Evolutionary conservation across 768 basidiomycete species (phyloP).

Genomic region (Suillus ampliporus): DNA sequence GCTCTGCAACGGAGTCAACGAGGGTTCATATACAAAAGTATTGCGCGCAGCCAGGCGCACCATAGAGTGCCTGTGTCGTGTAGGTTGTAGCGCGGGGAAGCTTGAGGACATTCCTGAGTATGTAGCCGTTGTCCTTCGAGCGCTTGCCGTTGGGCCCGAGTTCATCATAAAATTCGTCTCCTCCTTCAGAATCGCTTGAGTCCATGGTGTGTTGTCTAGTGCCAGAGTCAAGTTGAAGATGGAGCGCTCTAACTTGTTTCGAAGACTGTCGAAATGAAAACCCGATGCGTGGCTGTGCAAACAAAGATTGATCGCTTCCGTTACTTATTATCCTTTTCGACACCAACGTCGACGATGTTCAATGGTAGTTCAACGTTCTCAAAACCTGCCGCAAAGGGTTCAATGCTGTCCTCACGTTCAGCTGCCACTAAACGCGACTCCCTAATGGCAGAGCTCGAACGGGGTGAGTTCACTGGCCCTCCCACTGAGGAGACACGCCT

Average conservation of each 20-base stretch:
- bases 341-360: neutral
- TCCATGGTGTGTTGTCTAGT: slow-evolving; percentile 14
- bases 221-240: neutral
- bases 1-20: slow-evolving; percentile 49
- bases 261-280: neutral
- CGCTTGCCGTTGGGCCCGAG: slow-evolving; percentile 7
- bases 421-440: slow-evolving; percentile 65
- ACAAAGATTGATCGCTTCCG: slow-evolving; percentile 1
- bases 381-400: neutral
- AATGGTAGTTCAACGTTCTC: slow-evolving; percentile 6
- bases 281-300: slow-evolving; percentile 1
- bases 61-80: slow-evolving; percentile 64
- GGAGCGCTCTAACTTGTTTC: neutral
- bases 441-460: slow-evolving; percentile 68
- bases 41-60: slow-evolving; percentile 35
- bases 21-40: neutral
- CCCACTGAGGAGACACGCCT: neutral
- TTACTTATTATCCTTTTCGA: neutral
- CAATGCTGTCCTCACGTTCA: slow-evolving; percentile 27
- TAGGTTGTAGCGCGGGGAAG: slow-evolving; percentile 66
- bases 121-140: slow-evolving; percentile 25
- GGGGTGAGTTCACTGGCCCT: slow-evolving; percentile 45
- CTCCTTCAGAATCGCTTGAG: slow-evolving; percentile 28
- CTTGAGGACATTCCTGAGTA: slow-evolving; percentile 53
- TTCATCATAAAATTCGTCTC: slow-evolving; percentile 26